Evolutionary conservation across 2,329 filamentous ascomycete genomes (phyloP), one percentile per base, ranked within the genome.

Genomic region (Nothophoma quercina): DNA sequence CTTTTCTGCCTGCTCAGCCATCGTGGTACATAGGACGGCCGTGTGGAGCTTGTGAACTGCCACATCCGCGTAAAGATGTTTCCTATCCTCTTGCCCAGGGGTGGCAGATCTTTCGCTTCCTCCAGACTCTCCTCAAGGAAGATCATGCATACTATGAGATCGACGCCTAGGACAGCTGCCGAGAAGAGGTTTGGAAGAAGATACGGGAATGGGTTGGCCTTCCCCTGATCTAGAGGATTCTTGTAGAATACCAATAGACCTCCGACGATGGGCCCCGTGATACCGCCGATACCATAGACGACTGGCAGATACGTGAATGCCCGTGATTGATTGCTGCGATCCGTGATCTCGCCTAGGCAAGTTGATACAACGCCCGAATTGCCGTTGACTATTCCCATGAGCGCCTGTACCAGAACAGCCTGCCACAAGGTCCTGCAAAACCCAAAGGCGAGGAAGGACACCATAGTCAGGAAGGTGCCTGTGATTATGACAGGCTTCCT

Each of bases 221-320:
- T 69, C 22, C 77, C 77, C 16, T 76, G 72, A 21, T 81, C 73
- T 61, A 85, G 83, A 1, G 84, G 85, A 43, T 84, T 82, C 22
- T 85, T 70, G 38, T 80, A 81, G 35, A 87, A 84, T 0, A 96
- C 89, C 47, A 98, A 76, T 32, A 97, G 72, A 0, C 95, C 95
- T 12, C 95, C 95, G n/a, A 98, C 77, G 1, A 96, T 86, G 0
- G 95, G 95, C 0, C 95, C 95, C 0, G 93, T 95, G 56, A 99
- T 96, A 34, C 90, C 91, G 15, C 95, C 95, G 26, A 99, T 80
- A 4, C 93, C 93, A 74, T 99, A 99, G n/a, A 98, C 88, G 30
- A 98, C 89, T 0, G 95, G 95, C 33, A 99, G 79, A 78, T 96
- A 99, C 1, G 90, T 95, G 67, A 99, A 99, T 0, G 92, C 95